Conservation (phyloP, 257 asterid species). For the Misopates orontium region DNA sequence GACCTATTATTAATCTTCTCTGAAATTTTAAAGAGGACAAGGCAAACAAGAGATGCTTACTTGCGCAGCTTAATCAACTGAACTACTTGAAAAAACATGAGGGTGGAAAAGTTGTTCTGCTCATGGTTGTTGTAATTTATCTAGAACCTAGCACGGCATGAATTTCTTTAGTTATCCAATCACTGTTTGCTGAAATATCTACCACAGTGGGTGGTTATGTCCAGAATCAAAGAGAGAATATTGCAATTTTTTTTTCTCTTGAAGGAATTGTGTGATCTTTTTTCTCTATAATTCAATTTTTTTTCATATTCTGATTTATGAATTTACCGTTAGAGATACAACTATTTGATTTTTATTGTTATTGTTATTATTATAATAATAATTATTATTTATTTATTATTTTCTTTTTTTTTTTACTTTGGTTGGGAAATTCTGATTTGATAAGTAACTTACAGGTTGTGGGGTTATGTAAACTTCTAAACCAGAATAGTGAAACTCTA, state of each 20-base stretch:
- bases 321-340: not conserved
- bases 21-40: slow-evolving; percentile 3
- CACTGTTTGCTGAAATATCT: not conserved
- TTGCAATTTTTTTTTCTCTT: no score
- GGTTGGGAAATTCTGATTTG: slow-evolving; percentile 31
- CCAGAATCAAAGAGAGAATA: not conserved
- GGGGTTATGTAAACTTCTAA: slow-evolving; percentile 79
- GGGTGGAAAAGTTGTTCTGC: not conserved
- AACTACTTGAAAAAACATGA: slow-evolving; percentile 4
- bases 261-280: not conserved
- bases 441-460: slow-evolving; percentile 58
- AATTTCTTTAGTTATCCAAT: not conserved
- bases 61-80: slow-evolving; percentile 7
- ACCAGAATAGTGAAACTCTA: slow-evolving; percentile 63
- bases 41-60: not conserved
- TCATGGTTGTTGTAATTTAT: slow-evolving; percentile 6
- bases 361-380: no score
- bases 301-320: not conserved
- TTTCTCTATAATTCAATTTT: not conserved
- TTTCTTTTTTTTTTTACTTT: slow-evolving; percentile 19
- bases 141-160: slow-evolving; percentile 4
- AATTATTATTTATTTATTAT: no score
- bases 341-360: slow-evolving; percentile 1
- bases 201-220: slow-evolving; percentile 15
- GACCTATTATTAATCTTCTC: not conserved